Base-by-base conservation (phyloP, 2,329 filamentous ascomycete genomes). In the Paraphoma chrysanthemicola region DNA sequence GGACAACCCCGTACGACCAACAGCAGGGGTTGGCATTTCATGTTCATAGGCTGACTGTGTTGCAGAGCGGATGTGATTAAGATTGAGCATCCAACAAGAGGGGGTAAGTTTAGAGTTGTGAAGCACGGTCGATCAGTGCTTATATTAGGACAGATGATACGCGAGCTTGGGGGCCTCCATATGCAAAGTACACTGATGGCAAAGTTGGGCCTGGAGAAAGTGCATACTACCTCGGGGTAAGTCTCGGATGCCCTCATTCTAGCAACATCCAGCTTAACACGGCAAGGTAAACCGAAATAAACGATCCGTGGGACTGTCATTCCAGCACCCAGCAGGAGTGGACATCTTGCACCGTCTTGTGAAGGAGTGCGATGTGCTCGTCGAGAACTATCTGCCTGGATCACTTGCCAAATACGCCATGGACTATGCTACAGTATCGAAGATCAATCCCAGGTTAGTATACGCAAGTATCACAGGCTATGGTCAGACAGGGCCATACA, bases 401-500 rank as follows among this genome's bases (percentile, higher is more conserved):
- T 89, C 90, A 0, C 81, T 99, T 12, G 90, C 90, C 73, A 98
- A 97, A 79, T 99, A 99, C 75, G 82, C 84, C 18, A 88, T 99
- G 82, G 94, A 97, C 79, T 99, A 93, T 69, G 88, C 89, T 28
- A 91, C 90, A 0, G 78, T 99, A 1, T 86, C 84, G 49, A 85
- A 88, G 63, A 88, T 97, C 74, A 98, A 98, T 71, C 93, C 94
- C 0, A 81, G 83, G 6, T 83, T 99, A 45, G 91, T 99, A 65
- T 99, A 99, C 73, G 93, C 94, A 12, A 97, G 92, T 66, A 96
- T 99, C 68, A 99, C 95, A 0, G 95, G 95, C 1, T 99, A 98
- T 72, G 95, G 95, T 2, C 95, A 99, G 75, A 97, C 91, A 1
- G 95, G 95, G 0, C 95, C 95, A 0, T 97, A 96, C 77, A 87